Base-by-base conservation (phyloP, 345 rosid genomes). In the Schrenkiella parvula region DNA sequence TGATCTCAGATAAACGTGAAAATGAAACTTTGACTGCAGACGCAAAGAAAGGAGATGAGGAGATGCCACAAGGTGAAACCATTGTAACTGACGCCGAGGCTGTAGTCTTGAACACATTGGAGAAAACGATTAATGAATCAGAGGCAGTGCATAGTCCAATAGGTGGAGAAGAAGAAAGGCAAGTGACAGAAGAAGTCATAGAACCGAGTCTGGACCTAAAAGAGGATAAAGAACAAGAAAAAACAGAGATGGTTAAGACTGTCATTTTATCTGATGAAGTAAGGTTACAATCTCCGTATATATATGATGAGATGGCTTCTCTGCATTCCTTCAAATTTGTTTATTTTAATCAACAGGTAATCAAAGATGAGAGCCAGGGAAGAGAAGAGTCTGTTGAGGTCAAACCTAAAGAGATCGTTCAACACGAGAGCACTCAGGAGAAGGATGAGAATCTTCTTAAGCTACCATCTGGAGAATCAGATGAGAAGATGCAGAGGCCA, bases 251-350 rank as follows among this genome's bases (percentile, higher is more conserved):
- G 5, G 57, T 8, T 64, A 72, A 77, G 74, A 71, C 29, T 2
- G 69, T 47, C 51, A 74, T 72, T 64, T 56, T 48, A 42, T 55
- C 82, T 19, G 59, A 81, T 60, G 81, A 81, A 87, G 89, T 82
- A 69, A 73, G 74, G 15, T 78, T 37, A 23, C 5, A 23, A 51
- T 66, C 46, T 51, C 48, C 23, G 3, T 32, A 19, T 38, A 31
- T 34, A 19, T 50, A 15, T 23, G 31, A 50, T 23, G 55, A 12
- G 32, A 12, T 2, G 5, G 26, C 14, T 19, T 47, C 70, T 47
- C 32, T 43, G 44, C 65, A 25, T 18, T 29, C 5, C 21, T 23
- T 70, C 13, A 63, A 72, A 26, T 26, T 17, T 67, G 6, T 44
- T 51, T 34, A 12, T 61, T 37, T 55, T 2, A 34, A 75, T 53